Evolutionary conservation across 371 early-diverging fungal species (phyloP).

Genomic region (Mucor circinelloides): DNA sequence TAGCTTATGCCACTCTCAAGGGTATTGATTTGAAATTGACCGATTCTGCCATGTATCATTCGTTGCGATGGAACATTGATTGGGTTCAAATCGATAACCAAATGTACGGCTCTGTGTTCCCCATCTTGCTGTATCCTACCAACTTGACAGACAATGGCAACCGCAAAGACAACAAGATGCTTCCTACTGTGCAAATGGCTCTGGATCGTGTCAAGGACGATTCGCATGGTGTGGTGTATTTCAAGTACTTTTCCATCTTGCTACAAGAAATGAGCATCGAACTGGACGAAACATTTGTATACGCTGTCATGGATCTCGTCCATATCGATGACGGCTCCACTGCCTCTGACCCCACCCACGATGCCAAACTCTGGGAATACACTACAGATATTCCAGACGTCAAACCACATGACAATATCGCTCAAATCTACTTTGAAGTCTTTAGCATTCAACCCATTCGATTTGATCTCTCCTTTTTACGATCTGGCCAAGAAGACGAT

Average conservation of each 20-base stretch:
- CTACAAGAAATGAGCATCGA: constrained; percentile 93
- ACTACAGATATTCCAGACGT: constrained; percentile 76
- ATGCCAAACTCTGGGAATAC: constrained; percentile 49
- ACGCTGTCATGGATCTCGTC: constrained; percentile 82
- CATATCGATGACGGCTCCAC: constrained; percentile 65
- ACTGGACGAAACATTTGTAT: constrained; percentile 90
- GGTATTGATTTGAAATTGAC: constrained; percentile 74
- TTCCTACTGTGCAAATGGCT: constrained; percentile 68
- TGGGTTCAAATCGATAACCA: constrained; percentile 98
- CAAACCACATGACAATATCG: constrained; percentile 61
- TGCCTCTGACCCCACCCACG: neutral
- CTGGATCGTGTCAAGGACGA: constrained; percentile 81
- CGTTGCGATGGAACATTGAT: constrained; percentile 72
- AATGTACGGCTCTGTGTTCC: constrained; percentile 77
- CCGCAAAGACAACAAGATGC: constrained; percentile 35
- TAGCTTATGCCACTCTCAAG: constrained; percentile 81
- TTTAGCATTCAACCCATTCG: constrained; percentile 95
- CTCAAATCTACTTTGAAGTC: constrained; percentile 91
- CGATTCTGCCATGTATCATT: constrained; percentile 78
- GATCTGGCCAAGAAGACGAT: constrained; percentile 77
- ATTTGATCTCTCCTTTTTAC: constrained; percentile 89
- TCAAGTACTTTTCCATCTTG: constrained; percentile 87
- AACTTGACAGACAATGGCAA: constrained; percentile 65
- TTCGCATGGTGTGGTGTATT: constrained; percentile 87
- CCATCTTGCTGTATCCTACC: constrained; percentile 93